These are phyloP conservation scores for Cyberlindnera maclurae DNA, from an alignment of 805 yeast genomes.

Conservation along the genomic window DNA sequence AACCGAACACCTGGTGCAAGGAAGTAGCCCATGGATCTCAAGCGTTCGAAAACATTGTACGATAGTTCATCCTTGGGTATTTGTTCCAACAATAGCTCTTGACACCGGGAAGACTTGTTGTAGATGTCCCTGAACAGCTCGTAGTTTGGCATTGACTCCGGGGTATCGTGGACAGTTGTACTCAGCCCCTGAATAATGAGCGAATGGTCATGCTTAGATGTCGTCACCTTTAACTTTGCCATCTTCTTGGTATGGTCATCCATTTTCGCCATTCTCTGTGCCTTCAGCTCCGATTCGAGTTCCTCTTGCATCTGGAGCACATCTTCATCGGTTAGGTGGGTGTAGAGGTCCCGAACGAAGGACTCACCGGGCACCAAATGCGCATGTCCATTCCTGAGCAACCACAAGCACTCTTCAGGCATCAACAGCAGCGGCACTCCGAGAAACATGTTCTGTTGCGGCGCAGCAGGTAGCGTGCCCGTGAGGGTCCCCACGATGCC, in stretches of 20 bases:
- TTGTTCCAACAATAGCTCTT: conserved; percentile 3
- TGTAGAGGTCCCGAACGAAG: conserved; percentile 17
- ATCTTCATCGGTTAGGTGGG: conserved; percentile 11
- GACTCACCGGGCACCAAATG: conserved; percentile 36
- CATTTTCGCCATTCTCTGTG: conserved; percentile 3
- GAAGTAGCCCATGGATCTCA: conserved; percentile 36
- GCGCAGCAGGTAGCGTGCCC: conserved; percentile 84
- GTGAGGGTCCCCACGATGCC: conserved; percentile 71
- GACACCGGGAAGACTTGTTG: conserved; percentile 10
- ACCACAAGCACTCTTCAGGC: conserved; percentile 67
- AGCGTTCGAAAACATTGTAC: conserved; percentile 10
- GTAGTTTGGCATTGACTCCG: conserved; percentile 11
- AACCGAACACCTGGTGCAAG: conserved; percentile 83
- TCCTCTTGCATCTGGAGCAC: conserved; percentile 9
- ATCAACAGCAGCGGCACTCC: conserved; percentile 75
- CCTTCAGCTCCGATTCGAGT: conserved; percentile 6
- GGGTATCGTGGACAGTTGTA: conserved; percentile 15
- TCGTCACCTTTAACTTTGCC: conserved; percentile 2
- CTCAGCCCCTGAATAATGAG: conserved; percentile 11
- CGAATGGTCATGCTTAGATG: conserved; percentile 5
- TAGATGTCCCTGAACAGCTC: conserved; percentile 9
- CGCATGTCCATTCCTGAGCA: conserved; percentile 39
- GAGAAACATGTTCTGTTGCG: conserved; percentile 86
- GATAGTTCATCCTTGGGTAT: conserved; percentile 1
- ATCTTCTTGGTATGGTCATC: conserved; percentile 5